Percentiles rank a stretch among this genome's conserved stretches.
Evolutionary conservation across 2,329 filamentous ascomycete species (phyloP).

Genomic region (Fusarium hostae): DNA sequence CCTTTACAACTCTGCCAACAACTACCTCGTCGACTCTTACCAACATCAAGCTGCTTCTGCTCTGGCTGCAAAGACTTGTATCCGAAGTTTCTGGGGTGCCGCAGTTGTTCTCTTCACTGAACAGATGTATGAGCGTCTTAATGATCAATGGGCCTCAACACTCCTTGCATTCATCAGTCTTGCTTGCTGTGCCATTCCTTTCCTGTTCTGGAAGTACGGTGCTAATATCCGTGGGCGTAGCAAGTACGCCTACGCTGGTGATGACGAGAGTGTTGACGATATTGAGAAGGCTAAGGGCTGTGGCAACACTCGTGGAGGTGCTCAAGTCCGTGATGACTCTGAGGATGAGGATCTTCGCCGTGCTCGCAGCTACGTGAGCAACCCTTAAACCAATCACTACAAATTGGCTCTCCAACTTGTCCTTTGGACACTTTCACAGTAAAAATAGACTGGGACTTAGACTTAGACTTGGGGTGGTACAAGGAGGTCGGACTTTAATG

Average conservation of each 20-base stretch:
- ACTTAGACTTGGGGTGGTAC: slow-evolving; percentile 7
- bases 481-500: slow-evolving; percentile 15
- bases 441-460: slow-evolving; percentile 15
- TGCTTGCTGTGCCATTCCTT: slow-evolving; percentile 85
- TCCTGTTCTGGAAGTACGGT: slow-evolving; percentile 82
- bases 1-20: slow-evolving; percentile 82
- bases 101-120: slow-evolving; percentile 80
- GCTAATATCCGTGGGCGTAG: slow-evolving; percentile 74
- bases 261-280: slow-evolving; percentile 55
- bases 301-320: slow-evolving; percentile 35
- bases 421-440: background rate
- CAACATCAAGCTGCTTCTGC: slow-evolving; percentile 82
- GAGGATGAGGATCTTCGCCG: slow-evolving; percentile 55
- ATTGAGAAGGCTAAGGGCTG: slow-evolving; percentile 51
- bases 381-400: slow-evolving; percentile 49
- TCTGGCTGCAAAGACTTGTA: slow-evolving; percentile 82
- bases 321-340: slow-evolving; percentile 45
- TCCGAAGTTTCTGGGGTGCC: slow-evolving; percentile 84
- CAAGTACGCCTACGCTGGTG: slow-evolving; percentile 77
- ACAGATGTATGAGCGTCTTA: slow-evolving; percentile 81
- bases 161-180: slow-evolving; percentile 79
- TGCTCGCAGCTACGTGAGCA: slow-evolving; percentile 60
- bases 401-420: background rate
- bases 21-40: slow-evolving; percentile 74
- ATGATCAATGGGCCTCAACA: slow-evolving; percentile 79